Percentiles rank a stretch among this genome's conserved stretches.
phyloP scores from a whole-genome alignment of 495 filamentous ascomycete species.

The Aspergillus diversus region DNA sequence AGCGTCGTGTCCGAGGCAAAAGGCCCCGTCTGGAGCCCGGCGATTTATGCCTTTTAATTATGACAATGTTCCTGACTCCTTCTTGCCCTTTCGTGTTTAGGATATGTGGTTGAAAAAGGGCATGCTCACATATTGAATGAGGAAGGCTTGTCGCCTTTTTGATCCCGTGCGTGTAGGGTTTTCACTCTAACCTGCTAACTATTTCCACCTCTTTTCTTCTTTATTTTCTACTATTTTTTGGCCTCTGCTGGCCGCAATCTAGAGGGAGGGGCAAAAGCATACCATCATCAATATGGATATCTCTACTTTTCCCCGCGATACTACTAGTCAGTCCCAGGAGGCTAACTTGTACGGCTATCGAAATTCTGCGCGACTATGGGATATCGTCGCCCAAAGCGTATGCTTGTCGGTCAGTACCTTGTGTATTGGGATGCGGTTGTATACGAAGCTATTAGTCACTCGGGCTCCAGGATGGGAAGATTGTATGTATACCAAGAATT shows the following conservation, averaged over 20 bases:
- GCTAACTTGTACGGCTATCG: conserved; percentile 12
- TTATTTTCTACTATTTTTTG: too few relatives aligned
- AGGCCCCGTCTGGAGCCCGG: background rate
- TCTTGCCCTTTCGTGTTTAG: too few relatives aligned
- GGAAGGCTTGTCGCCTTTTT: too few relatives aligned
- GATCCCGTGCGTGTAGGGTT: too few relatives aligned
- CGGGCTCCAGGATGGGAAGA: conserved; percentile 37
- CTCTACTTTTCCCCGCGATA: background rate
- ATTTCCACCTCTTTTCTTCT: too few relatives aligned
- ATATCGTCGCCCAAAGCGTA: conserved; percentile 29
- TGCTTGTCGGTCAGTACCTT: conserved; percentile 30
- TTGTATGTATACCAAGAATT: conserved; percentile 24
- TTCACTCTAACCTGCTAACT: too few relatives aligned
- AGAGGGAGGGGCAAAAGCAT: background rate
- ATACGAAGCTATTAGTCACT: conserved; percentile 29
- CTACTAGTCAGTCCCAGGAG: background rate
- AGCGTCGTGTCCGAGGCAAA: background rate
- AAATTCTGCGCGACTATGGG: conserved; percentile 18
- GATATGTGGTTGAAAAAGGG: too few relatives aligned
- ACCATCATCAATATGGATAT: background rate
- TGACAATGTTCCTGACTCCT: too few relatives aligned
- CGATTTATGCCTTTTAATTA: background rate
- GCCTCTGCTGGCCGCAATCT: background rate
- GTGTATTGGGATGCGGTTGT: conserved; percentile 33
- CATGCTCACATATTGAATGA: too few relatives aligned